Evolutionary conservation across 1,284 basidiomycete species (phyloP), one percentile per base, ranked within the genome.

Genomic region (Trichosporon faecale): DNA sequence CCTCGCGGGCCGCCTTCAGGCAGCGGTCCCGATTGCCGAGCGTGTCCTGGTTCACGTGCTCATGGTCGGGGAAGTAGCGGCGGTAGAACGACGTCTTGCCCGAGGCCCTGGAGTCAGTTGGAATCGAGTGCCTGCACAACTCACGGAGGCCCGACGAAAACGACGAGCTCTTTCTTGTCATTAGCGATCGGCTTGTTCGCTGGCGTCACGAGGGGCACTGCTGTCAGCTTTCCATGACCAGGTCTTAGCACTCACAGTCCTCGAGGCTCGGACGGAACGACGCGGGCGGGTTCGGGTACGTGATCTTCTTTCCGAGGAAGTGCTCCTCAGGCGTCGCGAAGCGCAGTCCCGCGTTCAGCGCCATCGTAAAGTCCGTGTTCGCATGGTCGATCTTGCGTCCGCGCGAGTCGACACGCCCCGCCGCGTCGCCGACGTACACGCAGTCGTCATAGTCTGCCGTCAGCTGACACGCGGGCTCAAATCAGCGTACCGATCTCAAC

Each of bases 381-480:
- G 90, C 87, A 79, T 91, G 91, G 80, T 95, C 93, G 16, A 80
- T 80, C 35, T 49, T 65, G 29, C 74, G 67, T 2, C 72, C 69
- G 29, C 57, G 57, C 16, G 14, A 2, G 57, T 61, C 57, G 16
- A 61, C 57, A 12, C 57, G 57, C 3, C 69, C 74, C 1, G 94
- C 95, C 1, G 94, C 94, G 76, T 98, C 95, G 5, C 95, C 95
- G 2, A 97, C 90, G 76, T 91, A 95, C 75, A 92, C 91, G 0
- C 91, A 91, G 0, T 84, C 68, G 0, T 79, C 72, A 74, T 88
- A 87, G 80, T 95, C 93, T 94, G 74, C 1, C 2, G 33, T 69
- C 44, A 69, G 63, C 35, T 23, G n/a, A 37, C 21, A 29, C 49
- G 16, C 29, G 37, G 9, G 46, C 8, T 27, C 46, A 8, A 23